Percentiles rank a stretch among this genome's conserved stretches.
phyloP scores from a whole-genome alignment of 495 filamentous ascomycete species.

The Venustampulla echinocandica region DNA sequence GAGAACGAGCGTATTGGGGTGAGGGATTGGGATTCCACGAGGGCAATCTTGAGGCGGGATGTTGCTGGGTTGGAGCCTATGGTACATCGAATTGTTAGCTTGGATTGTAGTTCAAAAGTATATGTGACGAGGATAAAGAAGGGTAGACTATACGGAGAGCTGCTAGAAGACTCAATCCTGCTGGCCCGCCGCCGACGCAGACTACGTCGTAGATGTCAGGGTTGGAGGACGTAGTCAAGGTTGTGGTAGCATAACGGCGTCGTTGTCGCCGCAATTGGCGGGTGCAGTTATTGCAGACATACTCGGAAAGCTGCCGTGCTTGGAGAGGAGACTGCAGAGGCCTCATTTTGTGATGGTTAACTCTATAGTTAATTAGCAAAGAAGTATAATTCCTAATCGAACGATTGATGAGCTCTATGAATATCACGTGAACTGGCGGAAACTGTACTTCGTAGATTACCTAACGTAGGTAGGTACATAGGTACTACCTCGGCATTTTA shows the following conservation, averaged over 20 bases:
- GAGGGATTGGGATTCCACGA: conserved; percentile 85
- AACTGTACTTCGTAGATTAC: no score
- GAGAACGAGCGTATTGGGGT: conserved; percentile 52
- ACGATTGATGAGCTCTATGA: no score
- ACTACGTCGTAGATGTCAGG: conserved; percentile 44
- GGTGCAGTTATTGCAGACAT: conserved; percentile 39
- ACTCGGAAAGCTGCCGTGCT: conserved; percentile 12
- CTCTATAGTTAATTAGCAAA: no score
- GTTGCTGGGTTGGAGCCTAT: conserved; percentile 61
- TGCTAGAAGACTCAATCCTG: conserved; percentile 78
- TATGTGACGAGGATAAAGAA: neutral
- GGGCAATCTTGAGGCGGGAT: conserved; percentile 68
- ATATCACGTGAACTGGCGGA: no score
- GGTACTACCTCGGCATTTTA: no score
- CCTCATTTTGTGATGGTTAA: conserved; percentile 11
- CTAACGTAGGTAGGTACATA: no score
- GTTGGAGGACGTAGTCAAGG: neutral
- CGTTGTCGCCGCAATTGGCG: conserved; percentile 26
- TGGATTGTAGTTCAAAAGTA: conserved; percentile 1
- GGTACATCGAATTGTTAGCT: conserved; percentile 1
- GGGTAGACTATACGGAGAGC: conserved; percentile 60
- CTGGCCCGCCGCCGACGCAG: conserved; percentile 93
- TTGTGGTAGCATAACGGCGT: conserved; percentile 31
- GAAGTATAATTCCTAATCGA: no score
- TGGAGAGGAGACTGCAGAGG: neutral